Percentiles rank a stretch among this genome's conserved stretches.
These are phyloP conservation scores for Didymella exigua DNA, from an alignment of 2,329 filamentous ascomycete genomes.

Conservation along the genomic window DNA sequence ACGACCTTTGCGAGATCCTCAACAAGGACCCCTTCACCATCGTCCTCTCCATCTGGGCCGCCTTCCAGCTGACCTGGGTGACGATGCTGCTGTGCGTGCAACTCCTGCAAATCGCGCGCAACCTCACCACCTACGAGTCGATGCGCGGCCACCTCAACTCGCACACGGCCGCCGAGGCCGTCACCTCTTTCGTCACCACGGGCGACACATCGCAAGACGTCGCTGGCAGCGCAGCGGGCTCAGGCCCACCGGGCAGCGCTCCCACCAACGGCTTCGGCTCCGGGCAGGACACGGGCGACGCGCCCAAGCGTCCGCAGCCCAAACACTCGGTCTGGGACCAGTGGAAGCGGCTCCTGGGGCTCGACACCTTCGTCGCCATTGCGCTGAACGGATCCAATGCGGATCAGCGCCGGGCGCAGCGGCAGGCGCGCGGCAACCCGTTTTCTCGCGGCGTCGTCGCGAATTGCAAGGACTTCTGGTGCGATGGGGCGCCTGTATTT, in stretches of 20 bases:
- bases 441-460: conserved; percentile 82
- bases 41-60: conserved; percentile 77
- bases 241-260: conserved; percentile 26
- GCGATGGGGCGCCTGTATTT: conserved; percentile 83
- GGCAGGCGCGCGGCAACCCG: conserved; percentile 68
- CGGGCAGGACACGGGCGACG: conserved; percentile 58
- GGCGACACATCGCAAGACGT: conserved; percentile 67
- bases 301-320: conserved; percentile 52
- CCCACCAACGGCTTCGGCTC: conserved; percentile 64
- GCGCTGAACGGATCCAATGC: conserved; percentile 72
- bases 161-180: conserved; percentile 60
- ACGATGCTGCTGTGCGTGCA: conserved; percentile 97
- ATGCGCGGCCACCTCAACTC: conserved; percentile 80
- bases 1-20: conserved; percentile 74
- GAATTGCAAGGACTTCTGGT: conserved; percentile 98
- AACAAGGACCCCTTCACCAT: conserved; percentile 85
- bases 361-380: conserved; percentile 93
- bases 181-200: conserved; percentile 78
- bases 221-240: conserved; percentile 14
- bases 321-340: conserved; percentile 73
- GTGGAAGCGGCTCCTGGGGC: conserved; percentile 83
- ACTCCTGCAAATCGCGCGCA: conserved; percentile 86
- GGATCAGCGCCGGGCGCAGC: conserved; percentile 45
- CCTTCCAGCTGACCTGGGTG: conserved; percentile 90
- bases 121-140: conserved; percentile 95